phyloP scores from a whole-genome alignment of 176 grass and related monocot genomes.

The Bromus sterilis region DNA sequence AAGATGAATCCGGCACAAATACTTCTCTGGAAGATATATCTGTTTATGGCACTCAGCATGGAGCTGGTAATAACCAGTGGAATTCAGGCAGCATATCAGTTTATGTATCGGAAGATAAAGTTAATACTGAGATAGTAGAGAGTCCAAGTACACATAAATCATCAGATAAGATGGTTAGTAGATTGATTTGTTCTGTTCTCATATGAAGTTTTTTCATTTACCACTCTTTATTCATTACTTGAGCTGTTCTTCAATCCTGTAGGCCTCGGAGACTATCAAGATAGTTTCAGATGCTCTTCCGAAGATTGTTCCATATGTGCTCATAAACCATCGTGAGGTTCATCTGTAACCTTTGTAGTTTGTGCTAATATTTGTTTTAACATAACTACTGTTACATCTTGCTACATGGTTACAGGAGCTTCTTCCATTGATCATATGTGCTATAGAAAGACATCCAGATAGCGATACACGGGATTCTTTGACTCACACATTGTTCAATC shows the following conservation, averaged over 20 bases:
- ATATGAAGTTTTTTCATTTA: not conserved
- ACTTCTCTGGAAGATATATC: not conserved
- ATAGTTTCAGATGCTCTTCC: slow-evolving; percentile 97
- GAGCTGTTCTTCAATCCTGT: slow-evolving; percentile 14
- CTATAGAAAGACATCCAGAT: slow-evolving; percentile 95
- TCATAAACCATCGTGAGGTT: slow-evolving; percentile 99
- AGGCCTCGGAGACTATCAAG: slow-evolving; percentile 94
- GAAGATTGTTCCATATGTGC: slow-evolving; percentile 95
- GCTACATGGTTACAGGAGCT: slow-evolving; percentile 60
- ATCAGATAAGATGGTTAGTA: slow-evolving; percentile 73
- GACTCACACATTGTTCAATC: slow-evolving; percentile 95
- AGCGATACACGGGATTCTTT: slow-evolving; percentile 78
- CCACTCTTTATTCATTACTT: not conserved
- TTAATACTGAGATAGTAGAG: slow-evolving; percentile 41
- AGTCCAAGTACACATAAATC: slow-evolving; percentile 60
- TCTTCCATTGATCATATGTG: slow-evolving; percentile 99
- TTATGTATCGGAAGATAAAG: slow-evolving; percentile 38
- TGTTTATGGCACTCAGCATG: slow-evolving; percentile 28
- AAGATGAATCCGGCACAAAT: slow-evolving; percentile 20
- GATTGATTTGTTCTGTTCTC: slow-evolving; percentile 12
- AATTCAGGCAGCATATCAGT: slow-evolving; percentile 31
- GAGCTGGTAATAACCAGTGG: slow-evolving; percentile 31
- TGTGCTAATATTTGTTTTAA: slow-evolving; percentile 17
- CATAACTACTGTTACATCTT: slow-evolving; percentile 26
- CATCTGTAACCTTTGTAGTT: slow-evolving; percentile 38